Base-by-base conservation (phyloP, 208 protist species). In the Herpetomonas tarakana region DNA sequence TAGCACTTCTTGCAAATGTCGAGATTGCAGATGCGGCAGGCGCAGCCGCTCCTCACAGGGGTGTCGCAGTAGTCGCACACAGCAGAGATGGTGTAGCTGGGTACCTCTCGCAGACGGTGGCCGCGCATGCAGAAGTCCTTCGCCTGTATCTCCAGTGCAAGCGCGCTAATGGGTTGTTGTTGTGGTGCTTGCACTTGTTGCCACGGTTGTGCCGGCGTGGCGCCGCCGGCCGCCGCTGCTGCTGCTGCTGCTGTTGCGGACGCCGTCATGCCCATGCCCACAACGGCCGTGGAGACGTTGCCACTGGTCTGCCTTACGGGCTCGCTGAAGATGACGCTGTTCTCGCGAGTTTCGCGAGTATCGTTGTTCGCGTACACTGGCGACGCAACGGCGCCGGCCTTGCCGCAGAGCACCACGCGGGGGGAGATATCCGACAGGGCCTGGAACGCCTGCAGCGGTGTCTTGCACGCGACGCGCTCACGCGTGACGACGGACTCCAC, bases 401-500 rank as follows among this genome's bases (percentile, higher is more conserved):
- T 63, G 12, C 22, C 55, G 60, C 89, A 96, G 1, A 96, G 52
- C 16, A 41, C 21, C 26, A 93, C 78, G 26, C 58, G 56, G 7
- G 81, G 84, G 3, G 89, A 81, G 38, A 91, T 74, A 0, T 58
- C 27, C 41, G 68, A 62, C 16, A 81, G 68, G 21, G 62, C 52
- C n/a, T 77, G 51, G 19, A 82, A 69, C 7, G 76, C 86, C 52
- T 88, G 75, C 7, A 77, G 52, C 26, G 84, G 83, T 1, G 70
- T 67, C 45, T 78, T 72, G 58, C 83, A 90, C 7, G 65, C 57
- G 11, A 90, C 84, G 47, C 69, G 66, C 18, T 70, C 68, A 19
- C 64, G 56, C 0, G 74, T 76, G 19, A 89, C 71, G 27, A 93
- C 41, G 1, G 83, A 92, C 72, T 96, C 83, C 9, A 96, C 86